phyloP scores from a whole-genome alignment of 306 rosid genomes.

The Cicer arietinum region DNA sequence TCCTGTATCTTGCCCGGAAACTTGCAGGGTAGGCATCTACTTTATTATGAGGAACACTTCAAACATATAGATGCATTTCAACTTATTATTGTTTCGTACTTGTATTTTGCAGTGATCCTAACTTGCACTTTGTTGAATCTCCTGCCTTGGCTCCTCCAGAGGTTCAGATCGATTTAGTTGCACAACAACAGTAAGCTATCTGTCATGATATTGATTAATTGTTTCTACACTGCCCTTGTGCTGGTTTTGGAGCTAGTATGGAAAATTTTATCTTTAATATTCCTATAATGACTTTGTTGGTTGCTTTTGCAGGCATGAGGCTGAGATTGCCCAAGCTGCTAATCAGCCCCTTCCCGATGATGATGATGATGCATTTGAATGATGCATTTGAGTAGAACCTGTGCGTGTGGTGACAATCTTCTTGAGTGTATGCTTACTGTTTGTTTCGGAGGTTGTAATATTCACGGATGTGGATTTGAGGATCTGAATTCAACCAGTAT shows the following conservation, averaged over 20 bases:
- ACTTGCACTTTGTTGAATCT: conserved; percentile 76
- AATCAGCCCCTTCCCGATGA: conserved; percentile 85
- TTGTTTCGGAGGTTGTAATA: conserved; percentile 34
- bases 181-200: conserved; percentile 65
- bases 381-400: conserved; percentile 61
- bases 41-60: not conserved
- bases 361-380: conserved; percentile 71
- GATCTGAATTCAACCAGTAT: conserved; percentile 11
- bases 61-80: not conserved
- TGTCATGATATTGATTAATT: not conserved
- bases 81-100: not conserved
- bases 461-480: conserved; percentile 35
- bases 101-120: conserved; percentile 60
- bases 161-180: conserved; percentile 71
- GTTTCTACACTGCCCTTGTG: not conserved
- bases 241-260: not conserved
- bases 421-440: conserved; percentile 34
- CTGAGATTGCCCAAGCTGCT: conserved; percentile 59
- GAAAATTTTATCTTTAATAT: not conserved
- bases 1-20: conserved; percentile 79
- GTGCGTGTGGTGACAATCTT: not conserved
- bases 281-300: conserved; percentile 6
- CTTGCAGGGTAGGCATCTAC: conserved; percentile 66
- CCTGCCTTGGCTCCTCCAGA: conserved; percentile 91
- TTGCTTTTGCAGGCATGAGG: conserved; percentile 63